phyloP scores from a whole-genome alignment of 2,329 filamentous ascomycete species.

The Phoma sp. region DNA sequence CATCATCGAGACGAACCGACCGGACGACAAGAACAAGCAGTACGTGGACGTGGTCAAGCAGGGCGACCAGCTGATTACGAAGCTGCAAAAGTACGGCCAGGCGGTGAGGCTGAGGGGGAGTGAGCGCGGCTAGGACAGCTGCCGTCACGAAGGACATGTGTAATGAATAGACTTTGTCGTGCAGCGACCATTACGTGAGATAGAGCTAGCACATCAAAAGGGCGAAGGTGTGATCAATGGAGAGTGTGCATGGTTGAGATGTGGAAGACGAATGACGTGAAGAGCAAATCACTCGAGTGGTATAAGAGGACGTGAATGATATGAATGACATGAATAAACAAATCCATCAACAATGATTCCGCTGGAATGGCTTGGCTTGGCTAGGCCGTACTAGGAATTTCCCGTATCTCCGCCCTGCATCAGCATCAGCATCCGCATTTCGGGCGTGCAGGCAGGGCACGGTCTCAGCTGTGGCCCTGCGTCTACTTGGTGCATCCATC shows the following conservation, averaged over 20 bases:
- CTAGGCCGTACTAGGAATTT: background rate
- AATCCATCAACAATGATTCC: background rate
- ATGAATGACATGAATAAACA: no score
- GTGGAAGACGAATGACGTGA: no score
- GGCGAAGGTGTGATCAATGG: no score
- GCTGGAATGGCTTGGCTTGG: background rate
- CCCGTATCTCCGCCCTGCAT: slow-evolving; percentile 5
- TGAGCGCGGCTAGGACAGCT: slow-evolving; percentile 72
- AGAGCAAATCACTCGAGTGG: no score
- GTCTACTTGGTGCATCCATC: background rate
- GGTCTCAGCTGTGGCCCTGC: background rate
- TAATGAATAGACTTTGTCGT: slow-evolving; percentile 37
- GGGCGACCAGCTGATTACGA: slow-evolving; percentile 96
- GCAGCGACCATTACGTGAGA: slow-evolving; percentile 3
- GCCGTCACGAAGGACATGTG: slow-evolving; percentile 14
- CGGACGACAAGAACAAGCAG: slow-evolving; percentile 99
- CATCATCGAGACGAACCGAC: slow-evolving; percentile 96
- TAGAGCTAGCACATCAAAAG: background rate
- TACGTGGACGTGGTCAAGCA: slow-evolving; percentile 98
- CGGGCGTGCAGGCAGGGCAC: background rate
- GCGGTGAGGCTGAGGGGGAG: slow-evolving; percentile 92
- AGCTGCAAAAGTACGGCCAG: slow-evolving; percentile 99
- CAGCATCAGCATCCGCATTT: no score
- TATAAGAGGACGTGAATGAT: no score
- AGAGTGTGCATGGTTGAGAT: no score